Percentiles rank a stretch among this genome's conserved stretches.
Evolutionary conservation across 108 stramenopile species (phyloP).

Genomic region (Cyclotella atomus): DNA sequence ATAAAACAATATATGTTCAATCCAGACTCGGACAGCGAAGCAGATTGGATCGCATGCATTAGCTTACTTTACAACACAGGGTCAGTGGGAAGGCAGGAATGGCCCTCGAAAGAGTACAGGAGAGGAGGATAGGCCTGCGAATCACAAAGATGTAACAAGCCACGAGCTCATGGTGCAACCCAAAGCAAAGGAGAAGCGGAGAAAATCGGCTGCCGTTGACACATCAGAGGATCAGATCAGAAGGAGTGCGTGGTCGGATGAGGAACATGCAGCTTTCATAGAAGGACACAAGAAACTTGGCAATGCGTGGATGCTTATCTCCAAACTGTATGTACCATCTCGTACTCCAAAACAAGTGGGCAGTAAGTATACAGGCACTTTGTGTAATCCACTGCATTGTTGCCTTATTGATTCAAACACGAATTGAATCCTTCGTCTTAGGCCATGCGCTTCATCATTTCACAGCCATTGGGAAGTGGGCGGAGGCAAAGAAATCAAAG

Average conservation of each 20-base stretch:
- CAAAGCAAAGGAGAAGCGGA: background rate
- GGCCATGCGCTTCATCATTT: conserved; percentile 13
- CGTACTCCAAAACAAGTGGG: conserved; percentile 16
- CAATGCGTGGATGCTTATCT: conserved; percentile 4
- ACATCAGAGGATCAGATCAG: conserved; percentile 44
- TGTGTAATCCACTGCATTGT: no score
- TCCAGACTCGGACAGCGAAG: conserved; percentile 9
- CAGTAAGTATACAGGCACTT: no score
- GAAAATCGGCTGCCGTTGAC: background rate
- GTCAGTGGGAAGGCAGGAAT: conserved; percentile 7
- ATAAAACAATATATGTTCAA: no score
- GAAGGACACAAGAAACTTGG: conserved; percentile 21
- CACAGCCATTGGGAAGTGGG: background rate
- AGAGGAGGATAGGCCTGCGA: background rate
- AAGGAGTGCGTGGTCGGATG: conserved; percentile 74
- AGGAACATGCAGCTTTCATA: conserved; percentile 89
- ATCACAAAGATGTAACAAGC: background rate
- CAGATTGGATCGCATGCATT: conserved; percentile 20
- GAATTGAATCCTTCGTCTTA: no score
- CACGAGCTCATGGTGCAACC: background rate
- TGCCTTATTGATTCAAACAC: no score
- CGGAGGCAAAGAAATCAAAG: conserved; percentile 1
- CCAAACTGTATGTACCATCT: conserved; percentile 1
- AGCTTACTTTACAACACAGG: conserved; percentile 8
- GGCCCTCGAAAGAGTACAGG: background rate